Conservation (phyloP, 2,329 filamentous ascomycete species). For the Aspergillus pseudoterreus region DNA sequence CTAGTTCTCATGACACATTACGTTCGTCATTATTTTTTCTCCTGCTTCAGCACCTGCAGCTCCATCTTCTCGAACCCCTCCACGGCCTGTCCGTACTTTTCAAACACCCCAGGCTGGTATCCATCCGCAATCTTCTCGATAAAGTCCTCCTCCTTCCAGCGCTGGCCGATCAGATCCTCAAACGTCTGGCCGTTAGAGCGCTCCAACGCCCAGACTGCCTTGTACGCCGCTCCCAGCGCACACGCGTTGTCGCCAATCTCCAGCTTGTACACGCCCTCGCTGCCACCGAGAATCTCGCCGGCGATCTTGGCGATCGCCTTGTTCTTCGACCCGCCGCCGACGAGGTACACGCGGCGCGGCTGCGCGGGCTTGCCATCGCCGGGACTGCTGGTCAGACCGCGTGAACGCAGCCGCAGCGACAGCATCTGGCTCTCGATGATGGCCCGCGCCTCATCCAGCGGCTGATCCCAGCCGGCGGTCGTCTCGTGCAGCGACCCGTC, state of each 20-base stretch:
- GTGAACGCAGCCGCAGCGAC: constrained; percentile 80
- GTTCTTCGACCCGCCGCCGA: constrained; percentile 88
- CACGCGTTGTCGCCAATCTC: constrained; percentile 96
- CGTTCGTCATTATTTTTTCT: constrained; percentile 1
- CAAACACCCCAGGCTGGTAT: constrained; percentile 70
- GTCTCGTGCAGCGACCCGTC: constrained; percentile 53
- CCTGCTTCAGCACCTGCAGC: constrained; percentile 54
- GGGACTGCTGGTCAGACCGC: constrained; percentile 64
- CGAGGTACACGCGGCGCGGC: constrained; percentile 85
- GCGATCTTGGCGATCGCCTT: constrained; percentile 80
- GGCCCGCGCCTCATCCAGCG: constrained; percentile 69
- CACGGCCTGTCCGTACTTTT: constrained; percentile 72
- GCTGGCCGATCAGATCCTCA: constrained; percentile 75
- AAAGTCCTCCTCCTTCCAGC: constrained; percentile 83
- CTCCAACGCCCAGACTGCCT: constrained; percentile 89
- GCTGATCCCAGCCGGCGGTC: constrained; percentile 51
- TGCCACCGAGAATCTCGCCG: constrained; percentile 82
- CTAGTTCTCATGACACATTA: neutral
- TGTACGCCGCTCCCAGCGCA: constrained; percentile 89
- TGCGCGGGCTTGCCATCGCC: constrained; percentile 66
- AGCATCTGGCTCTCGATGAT: constrained; percentile 96
- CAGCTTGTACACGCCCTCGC: constrained; percentile 86
- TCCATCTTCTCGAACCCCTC: constrained; percentile 77
- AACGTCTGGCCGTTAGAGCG: constrained; percentile 67
- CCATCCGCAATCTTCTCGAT: constrained; percentile 79